Percentiles rank a stretch among this genome's conserved stretches.
Conservation (phyloP, 2,329 filamentous ascomycete species). For the Fusarium nelsonii region DNA sequence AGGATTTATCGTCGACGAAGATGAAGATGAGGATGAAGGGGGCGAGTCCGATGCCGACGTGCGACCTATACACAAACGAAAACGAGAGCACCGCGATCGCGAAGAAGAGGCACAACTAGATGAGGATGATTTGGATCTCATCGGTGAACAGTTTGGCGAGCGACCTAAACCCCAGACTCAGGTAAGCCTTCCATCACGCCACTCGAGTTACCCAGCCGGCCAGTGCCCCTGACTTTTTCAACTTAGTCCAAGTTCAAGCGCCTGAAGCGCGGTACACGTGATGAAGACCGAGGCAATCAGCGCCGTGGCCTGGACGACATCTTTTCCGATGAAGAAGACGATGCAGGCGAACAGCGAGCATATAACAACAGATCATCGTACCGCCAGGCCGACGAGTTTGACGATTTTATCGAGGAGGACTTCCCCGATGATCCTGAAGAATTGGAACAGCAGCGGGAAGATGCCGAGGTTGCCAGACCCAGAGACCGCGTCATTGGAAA, state of each 20-base stretch:
- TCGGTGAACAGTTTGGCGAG: constrained; percentile 82
- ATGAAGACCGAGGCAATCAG: constrained; percentile 72
- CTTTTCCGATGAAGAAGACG: constrained; percentile 94
- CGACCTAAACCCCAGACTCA: constrained; percentile 73
- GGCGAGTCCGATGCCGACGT: constrained; percentile 67
- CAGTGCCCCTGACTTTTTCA: constrained; percentile 6
- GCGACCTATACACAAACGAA: constrained; percentile 72
- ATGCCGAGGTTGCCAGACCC: constrained; percentile 88
- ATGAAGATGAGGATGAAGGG: constrained; percentile 81
- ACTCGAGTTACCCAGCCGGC: not conserved
- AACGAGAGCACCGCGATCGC: constrained; percentile 80
- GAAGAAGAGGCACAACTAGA: constrained; percentile 91
- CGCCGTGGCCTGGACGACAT: constrained; percentile 88
- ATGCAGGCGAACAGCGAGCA: constrained; percentile 67
- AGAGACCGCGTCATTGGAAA: constrained; percentile 76
- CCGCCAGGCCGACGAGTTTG: constrained; percentile 82
- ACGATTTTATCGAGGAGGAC: constrained; percentile 97
- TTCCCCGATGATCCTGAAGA: constrained; percentile 89
- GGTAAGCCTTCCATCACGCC: constrained; percentile 64
- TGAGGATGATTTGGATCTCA: constrained; percentile 95
- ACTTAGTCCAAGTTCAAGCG: constrained; percentile 90
- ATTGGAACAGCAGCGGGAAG: constrained; percentile 79
- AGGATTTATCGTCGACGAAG: constrained; percentile 96
- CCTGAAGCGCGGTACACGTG: constrained; percentile 89
- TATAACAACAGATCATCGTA: constrained; percentile 62